Percentiles rank a stretch among this genome's conserved stretches.
Conservation (phyloP, 179 eudicot species). For the Silene coronaria region DNA sequence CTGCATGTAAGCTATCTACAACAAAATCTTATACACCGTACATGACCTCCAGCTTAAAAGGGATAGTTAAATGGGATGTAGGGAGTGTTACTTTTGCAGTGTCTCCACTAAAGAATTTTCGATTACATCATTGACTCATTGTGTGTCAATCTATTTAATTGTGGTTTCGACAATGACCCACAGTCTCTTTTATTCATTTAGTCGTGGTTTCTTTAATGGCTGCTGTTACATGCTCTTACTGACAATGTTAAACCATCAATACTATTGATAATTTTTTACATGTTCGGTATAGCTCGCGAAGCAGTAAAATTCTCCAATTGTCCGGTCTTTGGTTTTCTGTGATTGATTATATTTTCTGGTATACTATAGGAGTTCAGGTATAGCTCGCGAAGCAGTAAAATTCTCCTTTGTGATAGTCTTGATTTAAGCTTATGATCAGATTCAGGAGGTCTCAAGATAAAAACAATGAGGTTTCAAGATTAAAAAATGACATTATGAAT, state of each 20-base stretch:
- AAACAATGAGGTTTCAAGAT: neutral
- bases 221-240: constrained; percentile 2
- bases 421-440: neutral
- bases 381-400: neutral
- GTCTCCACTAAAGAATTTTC: constrained; percentile 4
- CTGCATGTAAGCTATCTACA: neutral
- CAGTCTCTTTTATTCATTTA: neutral
- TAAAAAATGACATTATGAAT: neutral
- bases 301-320: neutral
- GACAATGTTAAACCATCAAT: neutral
- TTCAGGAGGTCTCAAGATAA: neutral
- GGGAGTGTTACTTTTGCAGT: neutral
- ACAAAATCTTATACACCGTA: neutral
- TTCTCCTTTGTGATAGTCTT: neutral
- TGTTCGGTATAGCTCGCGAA: too few species aligned
- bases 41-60: neutral
- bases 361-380: neutral
- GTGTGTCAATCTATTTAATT: neutral
- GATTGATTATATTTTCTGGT: neutral
- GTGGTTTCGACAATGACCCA: neutral
- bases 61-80: neutral
- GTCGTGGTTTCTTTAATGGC: neutral
- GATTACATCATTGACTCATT: neutral
- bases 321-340: neutral
- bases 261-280: neutral